Base-by-base conservation (phyloP, 768 basidiomycete genomes). In the Phallus indusiatus region DNA sequence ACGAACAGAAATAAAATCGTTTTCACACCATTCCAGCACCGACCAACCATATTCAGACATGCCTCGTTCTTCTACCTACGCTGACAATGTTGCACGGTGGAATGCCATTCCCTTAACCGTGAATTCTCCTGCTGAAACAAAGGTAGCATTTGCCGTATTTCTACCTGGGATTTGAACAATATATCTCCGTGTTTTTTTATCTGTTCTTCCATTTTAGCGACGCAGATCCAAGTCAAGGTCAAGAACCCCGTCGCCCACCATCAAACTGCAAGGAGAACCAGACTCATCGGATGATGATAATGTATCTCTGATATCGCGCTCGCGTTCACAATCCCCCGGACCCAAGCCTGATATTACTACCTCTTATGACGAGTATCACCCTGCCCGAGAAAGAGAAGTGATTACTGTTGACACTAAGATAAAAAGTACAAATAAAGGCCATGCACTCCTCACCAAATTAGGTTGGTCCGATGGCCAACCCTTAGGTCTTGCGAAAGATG, bases 391-490 rank as follows among this genome's bases (percentile, higher is more conserved):
- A 52, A 79, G 74, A 34, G 90, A 92, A 66, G 76, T 83, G 63
- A 79, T 91, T 62, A 91, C 90, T 8, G 81, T 91, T 56, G 85
- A 92, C 54, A 91, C 88, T 47, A 89, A 78, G 69, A 83, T 93
- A 65, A 86, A 86, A 68, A 76, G 80, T 47, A 78, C 81, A 37
- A 93, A 93, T 71, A 88, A 84, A 66, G 90, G 90, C 12, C 91
- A 90, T 68, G 75, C 81, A 8, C 78, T 93, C 75, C 81, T 93
- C 1, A 78, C 83, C 34, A 91, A 86, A 71, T 79, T 92, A 55
- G 90, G 90, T 7, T 92, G 90, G 90, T 72, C 77, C 0, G 88
- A 89, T 66, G 90, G 90, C 12, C 81, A 85, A 63, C 82, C 86
- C 17, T 74, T 93, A 1, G 90, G 90, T 5, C 64, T 88, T 16